phyloP scores from a whole-genome alignment of 2,329 filamentous ascomycete species.

The Elsinoe necatrix region DNA sequence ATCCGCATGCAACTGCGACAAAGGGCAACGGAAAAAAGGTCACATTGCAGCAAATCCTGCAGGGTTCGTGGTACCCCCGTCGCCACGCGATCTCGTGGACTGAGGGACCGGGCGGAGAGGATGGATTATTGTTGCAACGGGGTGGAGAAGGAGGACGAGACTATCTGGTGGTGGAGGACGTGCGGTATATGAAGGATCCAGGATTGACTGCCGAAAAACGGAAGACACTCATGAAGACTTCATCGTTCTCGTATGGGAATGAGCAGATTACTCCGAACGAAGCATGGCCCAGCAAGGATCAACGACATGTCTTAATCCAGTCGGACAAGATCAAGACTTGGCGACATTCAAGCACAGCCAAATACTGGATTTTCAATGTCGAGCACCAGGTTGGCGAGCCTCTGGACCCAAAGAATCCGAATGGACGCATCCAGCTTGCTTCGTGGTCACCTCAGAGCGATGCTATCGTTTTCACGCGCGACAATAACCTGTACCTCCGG shows the following conservation, averaged over 20 bases:
- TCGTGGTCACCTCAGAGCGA: constrained; percentile 84
- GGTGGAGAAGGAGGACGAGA: constrained; percentile 53
- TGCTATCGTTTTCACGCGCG: constrained; percentile 76
- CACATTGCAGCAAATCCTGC: constrained; percentile 61
- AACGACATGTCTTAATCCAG: constrained; percentile 77
- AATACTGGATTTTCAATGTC: constrained; percentile 91
- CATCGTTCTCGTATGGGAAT: constrained; percentile 53
- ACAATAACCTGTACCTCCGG: constrained; percentile 85
- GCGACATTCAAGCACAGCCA: constrained; percentile 78
- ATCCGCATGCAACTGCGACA: constrained; percentile 55
- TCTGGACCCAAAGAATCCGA: constrained; percentile 59
- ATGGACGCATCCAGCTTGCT: constrained; percentile 68
- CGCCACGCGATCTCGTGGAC: constrained; percentile 69
- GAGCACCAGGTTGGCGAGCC: constrained; percentile 67
- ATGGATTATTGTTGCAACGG: constrained; percentile 75
- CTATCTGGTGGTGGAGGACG: constrained; percentile 80
- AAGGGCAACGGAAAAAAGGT: constrained; percentile 63
- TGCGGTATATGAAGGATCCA: constrained; percentile 48
- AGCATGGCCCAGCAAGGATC: constrained; percentile 69
- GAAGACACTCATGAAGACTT: constrained; percentile 66
- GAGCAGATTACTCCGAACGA: constrained; percentile 49
- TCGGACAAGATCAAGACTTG: constrained; percentile 68
- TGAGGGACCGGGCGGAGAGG: constrained; percentile 62
- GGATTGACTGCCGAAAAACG: constrained; percentile 41
- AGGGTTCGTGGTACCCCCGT: constrained; percentile 55